Evolutionary conservation across 495 filamentous ascomycete species (phyloP).

Genomic region (Cairneyella variabilis): DNA sequence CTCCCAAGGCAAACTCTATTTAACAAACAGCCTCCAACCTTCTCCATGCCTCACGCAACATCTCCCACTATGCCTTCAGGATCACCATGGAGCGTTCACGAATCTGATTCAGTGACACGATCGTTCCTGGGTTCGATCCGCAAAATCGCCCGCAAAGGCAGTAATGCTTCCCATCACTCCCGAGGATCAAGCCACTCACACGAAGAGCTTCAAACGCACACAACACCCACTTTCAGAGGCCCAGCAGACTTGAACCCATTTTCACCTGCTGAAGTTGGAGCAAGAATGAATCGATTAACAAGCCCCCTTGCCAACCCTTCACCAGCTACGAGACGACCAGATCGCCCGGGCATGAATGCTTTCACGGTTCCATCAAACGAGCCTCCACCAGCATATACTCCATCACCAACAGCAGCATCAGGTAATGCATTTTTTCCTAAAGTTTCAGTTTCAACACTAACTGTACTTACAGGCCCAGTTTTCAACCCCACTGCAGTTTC

Average conservation of each 20-base stretch:
- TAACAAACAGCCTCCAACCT: neutral
- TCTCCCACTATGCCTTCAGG: conserved; percentile 1
- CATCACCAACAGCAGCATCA: conserved; percentile 25
- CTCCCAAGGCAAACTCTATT: no score
- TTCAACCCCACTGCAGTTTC: neutral
- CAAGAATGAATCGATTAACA: no score
- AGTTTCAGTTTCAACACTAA: no score
- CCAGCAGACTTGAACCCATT: conserved; percentile 7
- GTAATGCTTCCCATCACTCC: conserved; percentile 17
- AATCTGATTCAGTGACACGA: neutral
- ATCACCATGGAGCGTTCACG: conserved; percentile 9
- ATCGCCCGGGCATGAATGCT: conserved; percentile 33
- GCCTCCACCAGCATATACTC: conserved; percentile 44
- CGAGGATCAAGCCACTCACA: conserved; percentile 6
- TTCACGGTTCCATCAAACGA: conserved; percentile 36
- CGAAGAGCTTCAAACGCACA: neutral
- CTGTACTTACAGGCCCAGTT: no score
- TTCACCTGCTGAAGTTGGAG: neutral
- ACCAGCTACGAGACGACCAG: conserved; percentile 27
- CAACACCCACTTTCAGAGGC: conserved; percentile 5
- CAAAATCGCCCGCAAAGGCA: conserved; percentile 22
- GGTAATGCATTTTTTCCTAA: conserved; percentile 17
- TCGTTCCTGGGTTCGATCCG: conserved; percentile 22
- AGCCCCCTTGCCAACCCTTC: conserved; percentile 19
- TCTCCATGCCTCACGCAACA: neutral